Percentiles rank a stretch among this genome's conserved stretches.
Evolutionary conservation across 2,329 filamentous ascomycete species (phyloP).

Genomic region (Clarireedia paspali): DNA sequence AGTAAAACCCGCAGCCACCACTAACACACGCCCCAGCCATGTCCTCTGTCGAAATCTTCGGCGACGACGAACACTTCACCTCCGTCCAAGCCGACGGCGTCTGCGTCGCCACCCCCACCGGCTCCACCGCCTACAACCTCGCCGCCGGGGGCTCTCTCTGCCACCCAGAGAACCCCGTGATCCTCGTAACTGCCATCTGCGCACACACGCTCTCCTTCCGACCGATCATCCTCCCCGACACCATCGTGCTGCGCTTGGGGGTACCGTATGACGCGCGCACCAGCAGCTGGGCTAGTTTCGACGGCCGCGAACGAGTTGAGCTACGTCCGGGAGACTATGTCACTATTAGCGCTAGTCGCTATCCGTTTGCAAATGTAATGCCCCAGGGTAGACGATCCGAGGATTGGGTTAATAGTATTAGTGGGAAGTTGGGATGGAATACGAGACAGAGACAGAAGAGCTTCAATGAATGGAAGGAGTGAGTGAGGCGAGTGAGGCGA

Average conservation of each 20-base stretch:
- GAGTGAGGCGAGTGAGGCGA: background rate
- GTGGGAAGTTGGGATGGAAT: slow-evolving; percentile 74
- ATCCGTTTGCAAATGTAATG: slow-evolving; percentile 72
- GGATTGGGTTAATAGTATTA: slow-evolving; percentile 79
- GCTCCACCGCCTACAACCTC: slow-evolving; percentile 91
- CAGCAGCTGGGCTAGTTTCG: slow-evolving; percentile 94
- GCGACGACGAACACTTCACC: slow-evolving; percentile 87
- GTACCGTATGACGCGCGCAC: slow-evolving; percentile 92
- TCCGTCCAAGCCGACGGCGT: slow-evolving; percentile 89
- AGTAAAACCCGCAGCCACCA: background rate
- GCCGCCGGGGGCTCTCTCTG: slow-evolving; percentile 92
- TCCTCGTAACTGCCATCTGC: slow-evolving; percentile 89
- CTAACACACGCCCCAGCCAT: slow-evolving; percentile 50
- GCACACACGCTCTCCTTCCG: slow-evolving; percentile 92
- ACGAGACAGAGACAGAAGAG: slow-evolving; percentile 69
- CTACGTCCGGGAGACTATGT: slow-evolving; percentile 74
- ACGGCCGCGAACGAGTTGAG: slow-evolving; percentile 83
- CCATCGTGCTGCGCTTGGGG: slow-evolving; percentile 83
- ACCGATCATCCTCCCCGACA: slow-evolving; percentile 94
- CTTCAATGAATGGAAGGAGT: slow-evolving; percentile 34
- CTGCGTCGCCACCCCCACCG: slow-evolving; percentile 89
- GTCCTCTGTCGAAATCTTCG: slow-evolving; percentile 87
- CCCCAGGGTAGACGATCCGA: slow-evolving; percentile 60
- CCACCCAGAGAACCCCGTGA: slow-evolving; percentile 93
- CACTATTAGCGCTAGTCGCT: slow-evolving; percentile 72